Conservation (phyloP, 2,329 filamentous ascomycete species). For the Penicillium hordei region DNA sequence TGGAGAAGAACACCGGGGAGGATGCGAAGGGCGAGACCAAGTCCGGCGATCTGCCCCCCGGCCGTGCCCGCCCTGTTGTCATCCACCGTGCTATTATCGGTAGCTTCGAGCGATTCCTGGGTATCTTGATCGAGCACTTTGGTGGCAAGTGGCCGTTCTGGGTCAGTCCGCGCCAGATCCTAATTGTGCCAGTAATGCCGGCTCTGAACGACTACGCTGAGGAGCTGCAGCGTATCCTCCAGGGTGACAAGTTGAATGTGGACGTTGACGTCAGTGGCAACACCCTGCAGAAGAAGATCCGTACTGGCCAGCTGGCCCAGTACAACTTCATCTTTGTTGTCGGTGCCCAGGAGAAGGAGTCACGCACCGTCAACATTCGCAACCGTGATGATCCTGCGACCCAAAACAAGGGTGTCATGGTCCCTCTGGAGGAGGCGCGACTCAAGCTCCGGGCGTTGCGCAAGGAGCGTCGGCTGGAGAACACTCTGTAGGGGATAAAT, state of each 20-base stretch:
- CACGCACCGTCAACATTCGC: conserved; percentile 61
- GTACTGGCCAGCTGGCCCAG: conserved; percentile 49
- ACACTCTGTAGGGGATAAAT: conserved; percentile 33
- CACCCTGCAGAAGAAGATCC: conserved; percentile 54
- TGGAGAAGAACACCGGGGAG: conserved; percentile 46
- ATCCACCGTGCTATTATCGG: conserved; percentile 54
- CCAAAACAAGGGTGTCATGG: conserved; percentile 61
- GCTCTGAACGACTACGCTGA: conserved; percentile 50
- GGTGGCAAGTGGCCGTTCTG: conserved; percentile 56
- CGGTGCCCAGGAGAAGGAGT: conserved; percentile 61
- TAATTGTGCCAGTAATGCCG: conserved; percentile 54
- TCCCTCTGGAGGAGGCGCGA: conserved; percentile 60
- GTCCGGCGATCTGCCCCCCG: conserved; percentile 36
- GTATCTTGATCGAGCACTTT: conserved; percentile 53
- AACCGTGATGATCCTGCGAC: conserved; percentile 63
- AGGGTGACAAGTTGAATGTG: conserved; percentile 47
- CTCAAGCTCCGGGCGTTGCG: conserved; percentile 51
- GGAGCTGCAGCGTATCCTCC: conserved; percentile 48
- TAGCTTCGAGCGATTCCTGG: conserved; percentile 53
- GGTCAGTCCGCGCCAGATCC: conserved; percentile 52
- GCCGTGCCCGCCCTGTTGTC: conserved; percentile 52
- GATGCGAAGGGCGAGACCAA: conserved; percentile 43
- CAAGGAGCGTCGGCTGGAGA: conserved; percentile 48
- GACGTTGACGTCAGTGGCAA: conserved; percentile 52
- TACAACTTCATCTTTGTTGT: conserved; percentile 60